Evolutionary conservation across 2,329 filamentous ascomycete genomes (phyloP).

Genomic region (Fusarium oxysporum): DNA sequence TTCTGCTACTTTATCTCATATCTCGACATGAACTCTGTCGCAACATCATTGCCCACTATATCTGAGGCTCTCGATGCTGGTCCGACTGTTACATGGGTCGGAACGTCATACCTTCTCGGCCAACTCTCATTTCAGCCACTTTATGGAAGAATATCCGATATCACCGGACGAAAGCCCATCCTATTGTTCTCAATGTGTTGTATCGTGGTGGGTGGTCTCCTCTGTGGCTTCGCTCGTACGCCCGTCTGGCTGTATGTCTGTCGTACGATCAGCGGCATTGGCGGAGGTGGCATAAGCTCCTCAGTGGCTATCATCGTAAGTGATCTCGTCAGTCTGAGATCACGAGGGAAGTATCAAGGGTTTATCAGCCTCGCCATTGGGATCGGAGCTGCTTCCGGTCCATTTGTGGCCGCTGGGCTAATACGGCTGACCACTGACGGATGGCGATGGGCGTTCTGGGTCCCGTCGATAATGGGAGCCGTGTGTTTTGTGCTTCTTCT

Average conservation of each 20-base stretch:
- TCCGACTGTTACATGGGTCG: conserved; percentile 50
- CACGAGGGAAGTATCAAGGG: conserved; percentile 49
- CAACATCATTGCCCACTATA: conserved; percentile 53
- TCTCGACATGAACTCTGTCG: conserved; percentile 53
- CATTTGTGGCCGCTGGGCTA: background rate
- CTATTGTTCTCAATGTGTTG: conserved; percentile 46
- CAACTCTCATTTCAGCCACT: conserved; percentile 52
- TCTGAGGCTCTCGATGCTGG: conserved; percentile 48
- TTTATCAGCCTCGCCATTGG: background rate
- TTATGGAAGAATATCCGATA: conserved; percentile 51
- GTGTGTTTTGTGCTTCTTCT: background rate
- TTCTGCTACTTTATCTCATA: conserved; percentile 40
- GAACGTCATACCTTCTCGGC: conserved; percentile 53
- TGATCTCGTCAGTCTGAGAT: conserved; percentile 36
- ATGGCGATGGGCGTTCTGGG: background rate
- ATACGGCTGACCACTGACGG: background rate
- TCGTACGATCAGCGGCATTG: background rate
- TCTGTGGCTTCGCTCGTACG: conserved; percentile 48
- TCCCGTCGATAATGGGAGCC: background rate
- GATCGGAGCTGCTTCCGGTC: background rate
- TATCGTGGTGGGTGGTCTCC: conserved; percentile 47
- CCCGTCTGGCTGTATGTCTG: background rate
- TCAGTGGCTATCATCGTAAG: background rate
- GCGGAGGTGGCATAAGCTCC: background rate
- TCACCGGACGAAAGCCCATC: conserved; percentile 52